Base-by-base conservation (phyloP, 495 filamentous ascomycete genomes). In the Trypethelium eluteriae region DNA sequence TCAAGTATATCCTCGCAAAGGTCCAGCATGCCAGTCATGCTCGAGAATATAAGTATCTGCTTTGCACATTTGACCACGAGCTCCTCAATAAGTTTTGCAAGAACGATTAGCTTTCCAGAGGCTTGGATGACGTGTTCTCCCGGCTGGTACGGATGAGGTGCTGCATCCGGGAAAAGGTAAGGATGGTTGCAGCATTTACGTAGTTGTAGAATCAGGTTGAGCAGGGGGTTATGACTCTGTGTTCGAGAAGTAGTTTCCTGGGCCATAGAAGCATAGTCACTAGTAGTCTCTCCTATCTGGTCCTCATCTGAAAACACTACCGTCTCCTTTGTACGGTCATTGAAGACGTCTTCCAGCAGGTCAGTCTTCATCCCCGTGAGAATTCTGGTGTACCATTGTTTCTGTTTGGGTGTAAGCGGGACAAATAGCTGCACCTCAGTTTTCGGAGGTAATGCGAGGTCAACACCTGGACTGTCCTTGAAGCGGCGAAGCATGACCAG, bases 161-260 rank as follows among this genome's bases (percentile, higher is more conserved):
- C 79, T 5, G 82, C 81, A 62, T 81, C 72, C 0, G 80, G 78
- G 0, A 87, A 70, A 0, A 85, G 73, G 62, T 87, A 87, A 0
- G 86, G 86, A 70, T 89, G 86, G 39, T 81, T 83, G 66, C 86
- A 89, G 69, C 82, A 82, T 75, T 88, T 88, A 44, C 85, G 76
- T 3, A 89, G 73, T 66, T 89, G 85, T 82, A 88, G 85, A 4
- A 89, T 72, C 0, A 86, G 76, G 64, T 88, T 88, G 82, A 85
- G 83, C 18, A 87, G 71, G 2, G 53, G 53, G 32, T 11, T 59
- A 14, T 14, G 5, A 7, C 18, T 34, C 10, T 32, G 25, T 59
- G 5, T 32, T 5, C 36, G 25, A 7, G 53, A 59, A 53, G 49
- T 18, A 53, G 49, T 18, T 18, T 53, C 70, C 81, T 83, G 39